Percentiles rank a stretch among this genome's conserved stretches.
These are phyloP conservation scores for Brassica cretica DNA, from an alignment of 345 rosid genomes.

Conservation along the genomic window DNA sequence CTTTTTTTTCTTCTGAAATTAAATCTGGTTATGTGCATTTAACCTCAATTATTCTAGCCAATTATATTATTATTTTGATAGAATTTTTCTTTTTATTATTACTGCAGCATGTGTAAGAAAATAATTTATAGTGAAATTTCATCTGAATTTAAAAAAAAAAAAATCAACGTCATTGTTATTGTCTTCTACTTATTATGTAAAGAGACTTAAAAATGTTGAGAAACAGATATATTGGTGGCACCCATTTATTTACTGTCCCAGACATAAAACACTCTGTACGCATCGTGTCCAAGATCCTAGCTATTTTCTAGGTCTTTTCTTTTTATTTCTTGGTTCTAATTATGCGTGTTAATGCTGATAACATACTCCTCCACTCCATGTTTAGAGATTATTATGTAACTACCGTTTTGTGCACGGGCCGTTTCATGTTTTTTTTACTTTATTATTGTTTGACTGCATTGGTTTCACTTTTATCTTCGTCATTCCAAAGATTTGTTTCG, in stretches of 20 bases:
- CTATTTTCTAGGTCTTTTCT: constrained; percentile 5
- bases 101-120: constrained; percentile 21
- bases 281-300: constrained; percentile 24
- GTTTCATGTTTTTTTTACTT: not conserved
- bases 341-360: not conserved
- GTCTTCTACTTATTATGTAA: not conserved
- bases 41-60: not conserved
- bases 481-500: not conserved
- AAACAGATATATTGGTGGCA: not conserved
- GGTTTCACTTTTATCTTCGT: not conserved
- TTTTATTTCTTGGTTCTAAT: not conserved
- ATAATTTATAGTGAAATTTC: constrained; percentile 4
- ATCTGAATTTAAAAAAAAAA: not conserved
- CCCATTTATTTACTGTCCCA: constrained; percentile 21
- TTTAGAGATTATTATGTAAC: constrained; percentile 3
- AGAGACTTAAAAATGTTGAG: constrained; percentile 8
- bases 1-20: not conserved
- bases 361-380: not conserved
- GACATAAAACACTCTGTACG: not conserved
- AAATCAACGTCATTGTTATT: constrained; percentile 2
- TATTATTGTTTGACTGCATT: constrained; percentile 11
- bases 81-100: not conserved
- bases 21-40: constrained; percentile 9
- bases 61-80: not conserved
- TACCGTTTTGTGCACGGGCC: constrained; percentile 7